Conservation (phyloP, 2,329 filamentous ascomycete species). For the Apiospora koreana region DNA sequence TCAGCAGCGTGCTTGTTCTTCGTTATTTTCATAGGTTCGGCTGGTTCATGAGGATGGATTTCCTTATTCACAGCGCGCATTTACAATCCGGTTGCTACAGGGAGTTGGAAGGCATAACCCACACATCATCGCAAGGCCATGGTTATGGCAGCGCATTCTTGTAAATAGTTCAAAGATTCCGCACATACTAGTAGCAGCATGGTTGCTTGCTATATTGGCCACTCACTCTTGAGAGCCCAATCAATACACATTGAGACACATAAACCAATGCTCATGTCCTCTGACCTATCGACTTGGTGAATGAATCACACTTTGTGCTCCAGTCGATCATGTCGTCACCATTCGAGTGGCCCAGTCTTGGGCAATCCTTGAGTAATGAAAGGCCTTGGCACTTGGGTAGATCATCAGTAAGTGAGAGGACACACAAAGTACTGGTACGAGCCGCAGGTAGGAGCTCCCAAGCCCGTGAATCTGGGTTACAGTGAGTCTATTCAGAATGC, state of each 20-base stretch:
- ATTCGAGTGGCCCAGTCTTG: not conserved
- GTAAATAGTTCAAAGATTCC: conserved; percentile 9
- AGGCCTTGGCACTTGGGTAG: not conserved
- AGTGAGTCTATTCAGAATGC: not conserved
- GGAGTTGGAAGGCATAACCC: not conserved
- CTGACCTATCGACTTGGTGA: not conserved
- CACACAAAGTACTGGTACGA: not conserved
- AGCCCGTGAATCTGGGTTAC: not conserved
- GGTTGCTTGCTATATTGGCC: not conserved
- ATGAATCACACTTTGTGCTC: not conserved
- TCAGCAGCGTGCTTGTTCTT: not conserved
- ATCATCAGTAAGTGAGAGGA: not conserved
- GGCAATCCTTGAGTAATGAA: not conserved
- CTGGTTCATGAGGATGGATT: not conserved
- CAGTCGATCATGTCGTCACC: not conserved
- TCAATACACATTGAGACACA: not conserved
- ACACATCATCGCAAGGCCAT: not conserved
- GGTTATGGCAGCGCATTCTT: conserved; percentile 5
- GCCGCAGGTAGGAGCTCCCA: not conserved
- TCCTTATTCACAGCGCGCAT: not conserved
- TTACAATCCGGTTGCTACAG: conserved; percentile 1
- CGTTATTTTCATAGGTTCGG: not conserved
- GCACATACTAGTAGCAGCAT: conserved; percentile 1
- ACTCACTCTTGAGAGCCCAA: not conserved
- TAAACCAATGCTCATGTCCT: not conserved